phyloP scores from a whole-genome alignment of 176 grass and related monocot genomes.

The Stipa capillata region DNA sequence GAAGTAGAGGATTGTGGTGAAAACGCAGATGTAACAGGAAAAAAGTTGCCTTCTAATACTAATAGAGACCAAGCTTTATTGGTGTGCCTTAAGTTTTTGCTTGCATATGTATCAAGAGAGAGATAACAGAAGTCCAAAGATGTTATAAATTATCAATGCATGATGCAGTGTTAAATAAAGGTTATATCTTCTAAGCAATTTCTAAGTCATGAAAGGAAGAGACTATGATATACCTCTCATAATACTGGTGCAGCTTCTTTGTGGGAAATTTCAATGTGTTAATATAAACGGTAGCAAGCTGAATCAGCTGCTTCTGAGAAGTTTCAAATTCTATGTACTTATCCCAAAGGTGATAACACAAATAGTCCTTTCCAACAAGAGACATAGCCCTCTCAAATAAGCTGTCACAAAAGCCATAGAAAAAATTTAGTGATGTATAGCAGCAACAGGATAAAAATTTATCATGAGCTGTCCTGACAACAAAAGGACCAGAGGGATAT shows the following conservation, averaged over 20 bases:
- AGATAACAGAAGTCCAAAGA: background rate
- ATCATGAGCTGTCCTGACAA: background rate
- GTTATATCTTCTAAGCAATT: background rate
- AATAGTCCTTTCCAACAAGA: conserved; percentile 82
- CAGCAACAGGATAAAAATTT: conserved; percentile 5
- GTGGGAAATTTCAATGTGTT: conserved; percentile 72
- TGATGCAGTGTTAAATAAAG: background rate
- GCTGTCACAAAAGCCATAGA: conserved; percentile 34
- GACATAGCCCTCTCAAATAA: conserved; percentile 76
- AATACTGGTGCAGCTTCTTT: conserved; percentile 74
- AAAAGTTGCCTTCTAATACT: background rate
- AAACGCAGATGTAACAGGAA: background rate
- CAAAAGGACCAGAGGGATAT: background rate
- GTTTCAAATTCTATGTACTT: conserved; percentile 86
- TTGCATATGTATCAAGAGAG: background rate
- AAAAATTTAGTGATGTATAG: conserved; percentile 4
- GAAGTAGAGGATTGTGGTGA: background rate
- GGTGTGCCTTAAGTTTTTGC: background rate
- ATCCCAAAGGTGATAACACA: conserved; percentile 77
- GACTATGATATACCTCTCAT: conserved; percentile 60
- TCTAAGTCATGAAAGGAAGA: background rate
- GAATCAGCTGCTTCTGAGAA: conserved; percentile 61
- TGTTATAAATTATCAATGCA: background rate
- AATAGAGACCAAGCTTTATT: background rate
- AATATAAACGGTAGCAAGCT: conserved; percentile 72